Percentiles rank a stretch among this genome's conserved stretches.
Evolutionary conservation across 2,329 filamentous ascomycete species (phyloP).

Genomic region (Colletotrichum camelliae): DNA sequence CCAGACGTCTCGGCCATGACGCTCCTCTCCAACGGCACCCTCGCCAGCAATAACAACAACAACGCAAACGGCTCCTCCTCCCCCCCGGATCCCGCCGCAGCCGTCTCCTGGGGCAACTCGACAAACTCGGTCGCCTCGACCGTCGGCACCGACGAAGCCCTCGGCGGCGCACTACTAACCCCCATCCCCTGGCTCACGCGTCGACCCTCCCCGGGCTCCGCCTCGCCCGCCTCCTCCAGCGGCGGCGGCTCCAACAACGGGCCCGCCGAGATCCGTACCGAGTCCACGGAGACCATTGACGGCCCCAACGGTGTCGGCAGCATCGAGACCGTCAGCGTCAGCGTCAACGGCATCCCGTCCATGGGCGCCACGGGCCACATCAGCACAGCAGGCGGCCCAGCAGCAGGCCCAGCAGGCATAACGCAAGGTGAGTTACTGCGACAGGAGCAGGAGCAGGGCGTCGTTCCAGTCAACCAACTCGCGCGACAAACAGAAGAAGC

Average conservation of each 20-base stretch:
- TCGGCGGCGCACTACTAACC: slow-evolving; percentile 89
- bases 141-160: slow-evolving; percentile 83
- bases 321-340: slow-evolving; percentile 82
- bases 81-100: slow-evolving; percentile 36
- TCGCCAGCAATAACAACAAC: slow-evolving; percentile 40
- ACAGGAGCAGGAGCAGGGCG: slow-evolving; percentile 84
- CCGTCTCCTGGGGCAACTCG: slow-evolving; percentile 53
- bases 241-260: neutral
- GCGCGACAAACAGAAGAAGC: slow-evolving; percentile 37
- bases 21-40: slow-evolving; percentile 63
- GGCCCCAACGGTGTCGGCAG: slow-evolving; percentile 80
- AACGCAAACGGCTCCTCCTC: neutral
- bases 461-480: slow-evolving; percentile 73
- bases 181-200: slow-evolving; percentile 87
- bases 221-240: slow-evolving; percentile 12
- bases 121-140: slow-evolving; percentile 43
- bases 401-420: slow-evolving; percentile 53
- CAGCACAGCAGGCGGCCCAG: slow-evolving; percentile 23
- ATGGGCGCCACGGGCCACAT: slow-evolving; percentile 40
- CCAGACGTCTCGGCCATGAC: slow-evolving; percentile 62
- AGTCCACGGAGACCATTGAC: slow-evolving; percentile 81
- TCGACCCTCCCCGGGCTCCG: slow-evolving; percentile 26
- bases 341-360: slow-evolving; percentile 71
- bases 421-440: slow-evolving; percentile 85
- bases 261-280: slow-evolving; percentile 66